Evolutionary conservation across 805 yeast genomes (phyloP), one percentile per base, ranked within the genome.

Genomic region (Ogataea nitratoaversa): DNA sequence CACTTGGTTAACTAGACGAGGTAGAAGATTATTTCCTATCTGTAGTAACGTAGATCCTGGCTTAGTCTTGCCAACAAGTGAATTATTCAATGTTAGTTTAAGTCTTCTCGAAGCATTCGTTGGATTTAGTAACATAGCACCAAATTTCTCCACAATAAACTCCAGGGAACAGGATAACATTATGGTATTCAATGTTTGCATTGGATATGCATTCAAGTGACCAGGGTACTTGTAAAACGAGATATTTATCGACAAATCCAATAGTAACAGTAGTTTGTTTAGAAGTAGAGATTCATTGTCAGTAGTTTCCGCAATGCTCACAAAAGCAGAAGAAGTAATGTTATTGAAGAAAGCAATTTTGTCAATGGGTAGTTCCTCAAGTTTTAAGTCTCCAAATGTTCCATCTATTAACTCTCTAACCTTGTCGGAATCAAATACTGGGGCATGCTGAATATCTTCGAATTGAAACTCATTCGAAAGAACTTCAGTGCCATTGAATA

Each of bases 1-100:
- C 20, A 54, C 38, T 40, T 48, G 55, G 31, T 36, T 40, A 8
- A 43, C 28, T 28, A 55, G 36, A 32, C 46, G 48, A 2, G 55
- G 52, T 17, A 56, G 38, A 8, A 61, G 25, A 18, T 42, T 50
- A 41, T 60, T 57, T 13, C 58, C 63, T 4, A 60, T 37, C 17
- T 51, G 58, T 3, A 62, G 41, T 7, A 62, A 41, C 16, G 54
- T 52, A 8, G 63, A 53, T 3, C 67, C 67, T 8, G 66, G 63
- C 43, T 57, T 58, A 8, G 45, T 41, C 33, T 58, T 62, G 14
- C 66, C 66, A 8, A 50, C 46, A 4, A 61, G 42, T 6, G 40
- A 43, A 41, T 59, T 57, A 28, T 48, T 38, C 6, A 48, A 42
- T 0, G 65, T 55, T 5, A 62, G 36, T 7, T 41, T 39, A 12